A percentile compares a stretch with the other conserved stretches of the same genome.
phyloP scores from a whole-genome alignment of 768 basidiomycete genomes.

The Hericium alpestre region DNA sequence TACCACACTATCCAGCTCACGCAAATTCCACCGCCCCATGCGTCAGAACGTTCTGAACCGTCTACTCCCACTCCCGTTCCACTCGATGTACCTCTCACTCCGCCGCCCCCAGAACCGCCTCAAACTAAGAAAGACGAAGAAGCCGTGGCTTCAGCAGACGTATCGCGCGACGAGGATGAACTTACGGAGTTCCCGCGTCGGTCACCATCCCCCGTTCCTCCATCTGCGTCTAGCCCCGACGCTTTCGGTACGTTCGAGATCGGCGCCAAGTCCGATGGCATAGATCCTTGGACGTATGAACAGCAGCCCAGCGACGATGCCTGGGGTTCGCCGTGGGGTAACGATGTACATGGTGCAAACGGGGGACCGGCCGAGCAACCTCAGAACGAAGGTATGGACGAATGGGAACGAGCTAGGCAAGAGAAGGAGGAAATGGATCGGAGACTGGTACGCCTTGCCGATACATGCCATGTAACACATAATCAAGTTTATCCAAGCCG shows the following conservation, averaged over 20 bases:
- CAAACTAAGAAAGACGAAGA: no score
- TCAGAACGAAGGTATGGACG: slow-evolving; percentile 30
- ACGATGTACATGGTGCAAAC: background rate
- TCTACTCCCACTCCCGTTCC: no score
- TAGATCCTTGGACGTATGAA: slow-evolving; percentile 25
- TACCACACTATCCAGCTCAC: slow-evolving; percentile 17
- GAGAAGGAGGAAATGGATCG: slow-evolving; percentile 50
- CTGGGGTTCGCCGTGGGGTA: slow-evolving; percentile 23
- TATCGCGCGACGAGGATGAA: no score
- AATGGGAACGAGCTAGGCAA: slow-evolving; percentile 56
- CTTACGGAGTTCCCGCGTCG: background rate
- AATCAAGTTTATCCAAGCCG: slow-evolving; percentile 32
- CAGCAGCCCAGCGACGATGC: slow-evolving; percentile 14
- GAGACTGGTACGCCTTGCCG: slow-evolving; percentile 44
- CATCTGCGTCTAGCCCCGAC: slow-evolving; percentile 35
- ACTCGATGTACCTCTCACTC: no score
- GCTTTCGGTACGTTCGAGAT: slow-evolving; percentile 51
- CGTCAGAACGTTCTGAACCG: no score
- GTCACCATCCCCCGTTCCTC: background rate
- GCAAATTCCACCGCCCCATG: background rate
- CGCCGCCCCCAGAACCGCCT: no score
- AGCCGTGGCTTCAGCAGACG: no score
- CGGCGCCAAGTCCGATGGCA: slow-evolving; percentile 23
- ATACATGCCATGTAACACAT: slow-evolving; percentile 5
- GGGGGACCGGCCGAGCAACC: no score